phyloP scores from a whole-genome alignment of 2,329 filamentous ascomycete species.

The Neospermospora avenae region DNA sequence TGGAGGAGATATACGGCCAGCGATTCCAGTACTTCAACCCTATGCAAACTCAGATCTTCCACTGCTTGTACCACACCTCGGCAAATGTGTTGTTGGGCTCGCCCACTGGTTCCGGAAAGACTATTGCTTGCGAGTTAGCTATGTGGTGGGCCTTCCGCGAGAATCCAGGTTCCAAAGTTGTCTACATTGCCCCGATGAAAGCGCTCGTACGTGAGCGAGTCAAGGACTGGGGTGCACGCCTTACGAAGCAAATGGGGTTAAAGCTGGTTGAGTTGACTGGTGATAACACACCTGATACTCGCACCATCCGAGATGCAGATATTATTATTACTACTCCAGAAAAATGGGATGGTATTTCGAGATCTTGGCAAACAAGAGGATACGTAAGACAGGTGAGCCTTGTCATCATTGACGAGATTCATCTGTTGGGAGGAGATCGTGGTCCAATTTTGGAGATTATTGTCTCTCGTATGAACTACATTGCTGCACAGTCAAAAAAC shows the following conservation, averaged over 20 bases:
- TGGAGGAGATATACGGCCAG: constrained; percentile 86
- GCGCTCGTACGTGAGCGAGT: constrained; percentile 94
- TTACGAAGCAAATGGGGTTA: constrained; percentile 78
- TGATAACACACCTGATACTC: constrained; percentile 96
- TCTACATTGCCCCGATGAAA: constrained; percentile 99
- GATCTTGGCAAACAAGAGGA: constrained; percentile 92
- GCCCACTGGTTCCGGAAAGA: constrained; percentile 96
- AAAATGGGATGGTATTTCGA: constrained; percentile 98
- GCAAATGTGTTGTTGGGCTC: constrained; percentile 93
- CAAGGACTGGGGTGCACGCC: constrained; percentile 84
- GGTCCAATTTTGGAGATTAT: constrained; percentile 98
- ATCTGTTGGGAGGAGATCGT: constrained; percentile 91
- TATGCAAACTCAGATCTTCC: constrained; percentile 99
- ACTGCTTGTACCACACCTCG: constrained; percentile 88
- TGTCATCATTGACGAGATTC: constrained; percentile 98
- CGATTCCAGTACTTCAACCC: constrained; percentile 97
- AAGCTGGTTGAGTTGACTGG: constrained; percentile 94
- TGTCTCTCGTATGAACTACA: constrained; percentile 94
- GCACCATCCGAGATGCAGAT: constrained; percentile 92
- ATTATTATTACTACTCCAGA: constrained; percentile 99
- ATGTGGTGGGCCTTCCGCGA: constrained; percentile 99
- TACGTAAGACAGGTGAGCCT: constrained; percentile 94
- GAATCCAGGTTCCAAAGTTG: constrained; percentile 90
- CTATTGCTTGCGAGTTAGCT: constrained; percentile 88
- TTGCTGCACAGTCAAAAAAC: constrained; percentile 87